These are phyloP conservation scores for Metschnikowia noctiluminum DNA, from an alignment of 805 yeast genomes.

Conservation along the genomic window DNA sequence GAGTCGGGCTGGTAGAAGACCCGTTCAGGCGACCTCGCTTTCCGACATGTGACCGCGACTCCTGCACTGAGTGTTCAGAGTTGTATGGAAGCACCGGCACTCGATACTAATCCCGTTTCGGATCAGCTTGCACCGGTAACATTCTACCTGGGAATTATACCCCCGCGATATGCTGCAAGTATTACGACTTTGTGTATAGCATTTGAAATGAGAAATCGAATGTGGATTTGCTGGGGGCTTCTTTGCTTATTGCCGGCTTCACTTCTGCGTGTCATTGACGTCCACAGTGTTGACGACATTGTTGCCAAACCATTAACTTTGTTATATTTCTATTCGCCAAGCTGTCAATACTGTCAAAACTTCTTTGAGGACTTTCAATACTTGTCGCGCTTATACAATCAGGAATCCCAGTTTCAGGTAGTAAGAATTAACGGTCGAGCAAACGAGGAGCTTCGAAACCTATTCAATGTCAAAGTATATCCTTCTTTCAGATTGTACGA, in stretches of 20 bases:
- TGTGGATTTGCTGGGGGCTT: not conserved
- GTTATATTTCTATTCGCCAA: conserved; percentile 45
- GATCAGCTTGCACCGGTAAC: too few species aligned
- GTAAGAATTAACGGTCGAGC: conserved; percentile 28
- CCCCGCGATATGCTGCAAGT: too few species aligned
- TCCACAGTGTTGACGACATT: conserved; percentile 8
- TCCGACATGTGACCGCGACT: too few species aligned
- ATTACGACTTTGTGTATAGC: too few species aligned
- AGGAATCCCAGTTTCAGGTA: conserved; percentile 27
- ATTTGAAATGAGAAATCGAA: too few species aligned
- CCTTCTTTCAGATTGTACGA: conserved; percentile 50
- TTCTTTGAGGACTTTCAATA: conserved; percentile 36
- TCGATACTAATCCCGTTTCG: too few species aligned
- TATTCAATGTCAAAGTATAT: conserved; percentile 41
- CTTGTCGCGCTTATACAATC: conserved; percentile 41
- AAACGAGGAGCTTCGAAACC: conserved; percentile 30
- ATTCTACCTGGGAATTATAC: too few species aligned
- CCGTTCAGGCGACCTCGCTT: too few species aligned
- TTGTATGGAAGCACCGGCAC: too few species aligned
- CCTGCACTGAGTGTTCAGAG: too few species aligned
- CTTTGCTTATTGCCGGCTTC: not conserved
- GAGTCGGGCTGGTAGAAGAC: too few species aligned
- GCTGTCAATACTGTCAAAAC: conserved; percentile 31
- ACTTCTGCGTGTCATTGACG: conserved; percentile 7
- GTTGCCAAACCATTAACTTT: conserved; percentile 26